These are phyloP conservation scores for Fusarium xylarioides DNA, from an alignment of 2,329 filamentous ascomycete species.

Conservation along the genomic window DNA sequence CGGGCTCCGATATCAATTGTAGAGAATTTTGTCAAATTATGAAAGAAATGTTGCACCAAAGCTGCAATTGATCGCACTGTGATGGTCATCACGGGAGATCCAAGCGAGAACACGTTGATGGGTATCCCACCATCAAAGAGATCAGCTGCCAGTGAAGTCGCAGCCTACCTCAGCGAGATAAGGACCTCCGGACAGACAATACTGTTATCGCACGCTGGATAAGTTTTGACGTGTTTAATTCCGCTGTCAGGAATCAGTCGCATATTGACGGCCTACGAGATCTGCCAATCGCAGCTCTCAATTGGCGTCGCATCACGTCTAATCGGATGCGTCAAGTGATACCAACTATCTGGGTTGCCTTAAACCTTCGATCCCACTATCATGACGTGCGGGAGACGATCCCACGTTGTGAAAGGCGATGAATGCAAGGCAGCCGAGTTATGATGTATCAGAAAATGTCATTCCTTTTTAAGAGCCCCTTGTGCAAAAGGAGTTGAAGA, in stretches of 20 bases:
- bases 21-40: neutral
- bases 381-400: slow-evolving; percentile 25
- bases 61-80: neutral
- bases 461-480: neutral
- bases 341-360: slow-evolving; percentile 17
- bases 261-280: slow-evolving; percentile 21
- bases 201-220: neutral
- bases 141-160: neutral
- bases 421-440: slow-evolving; percentile 17
- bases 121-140: slow-evolving; percentile 2
- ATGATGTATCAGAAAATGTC: slow-evolving; percentile 27
- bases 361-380: slow-evolving; percentile 22
- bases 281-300: slow-evolving; percentile 23
- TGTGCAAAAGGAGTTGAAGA: slow-evolving; percentile 4
- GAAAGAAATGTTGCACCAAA: neutral
- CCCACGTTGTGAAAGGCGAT: slow-evolving; percentile 8
- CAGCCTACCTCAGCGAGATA: slow-evolving; percentile 4
- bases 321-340: slow-evolving; percentile 30
- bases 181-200: neutral
- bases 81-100: neutral
- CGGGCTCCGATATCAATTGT: neutral
- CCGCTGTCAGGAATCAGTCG: slow-evolving; percentile 20
- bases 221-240: slow-evolving; percentile 19
- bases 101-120: neutral
- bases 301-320: slow-evolving; percentile 24